phyloP scores from a whole-genome alignment of 768 basidiomycete genomes.

The Boletus speciosus region DNA sequence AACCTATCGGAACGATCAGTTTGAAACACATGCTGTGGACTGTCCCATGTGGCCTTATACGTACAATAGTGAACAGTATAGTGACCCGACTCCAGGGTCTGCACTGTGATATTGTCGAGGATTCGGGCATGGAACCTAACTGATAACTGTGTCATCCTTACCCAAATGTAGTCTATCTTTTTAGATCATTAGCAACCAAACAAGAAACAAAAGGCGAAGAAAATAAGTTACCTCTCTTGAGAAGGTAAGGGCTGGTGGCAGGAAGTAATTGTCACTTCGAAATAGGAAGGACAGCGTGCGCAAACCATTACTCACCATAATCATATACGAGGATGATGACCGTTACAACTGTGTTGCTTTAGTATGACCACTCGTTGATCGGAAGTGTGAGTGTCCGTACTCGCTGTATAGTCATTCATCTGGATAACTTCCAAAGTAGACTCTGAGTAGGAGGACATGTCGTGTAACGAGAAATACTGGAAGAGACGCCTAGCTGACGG shows the following conservation, averaged over 20 bases:
- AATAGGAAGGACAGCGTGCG: background rate
- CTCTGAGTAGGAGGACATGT: background rate
- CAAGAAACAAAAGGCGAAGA: too few species aligned
- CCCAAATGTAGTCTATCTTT: slow-evolving; percentile 15
- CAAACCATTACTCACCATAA: slow-evolving; percentile 5
- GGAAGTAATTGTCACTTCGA: background rate
- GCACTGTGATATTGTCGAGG: background rate
- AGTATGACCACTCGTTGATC: background rate
- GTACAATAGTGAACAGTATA: slow-evolving; percentile 4
- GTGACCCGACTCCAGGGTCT: slow-evolving; percentile 7
- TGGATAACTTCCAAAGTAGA: background rate
- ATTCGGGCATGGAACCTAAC: too few species aligned
- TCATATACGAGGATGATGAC: slow-evolving; percentile 11
- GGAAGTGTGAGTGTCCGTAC: background rate
- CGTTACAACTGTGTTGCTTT: background rate
- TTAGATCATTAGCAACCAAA: background rate
- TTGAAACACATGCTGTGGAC: background rate
- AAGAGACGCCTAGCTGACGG: background rate
- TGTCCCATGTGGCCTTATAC: background rate
- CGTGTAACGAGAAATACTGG: background rate
- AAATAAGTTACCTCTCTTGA: slow-evolving; percentile 6
- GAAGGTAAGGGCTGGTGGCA: slow-evolving; percentile 9
- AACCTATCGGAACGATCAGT: background rate
- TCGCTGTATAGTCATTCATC: background rate
- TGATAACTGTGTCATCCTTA: background rate